Evolutionary conservation across 768 basidiomycete genomes (phyloP), one percentile per base, ranked within the genome.

Genomic region (Leucocoprinus leucothites): DNA sequence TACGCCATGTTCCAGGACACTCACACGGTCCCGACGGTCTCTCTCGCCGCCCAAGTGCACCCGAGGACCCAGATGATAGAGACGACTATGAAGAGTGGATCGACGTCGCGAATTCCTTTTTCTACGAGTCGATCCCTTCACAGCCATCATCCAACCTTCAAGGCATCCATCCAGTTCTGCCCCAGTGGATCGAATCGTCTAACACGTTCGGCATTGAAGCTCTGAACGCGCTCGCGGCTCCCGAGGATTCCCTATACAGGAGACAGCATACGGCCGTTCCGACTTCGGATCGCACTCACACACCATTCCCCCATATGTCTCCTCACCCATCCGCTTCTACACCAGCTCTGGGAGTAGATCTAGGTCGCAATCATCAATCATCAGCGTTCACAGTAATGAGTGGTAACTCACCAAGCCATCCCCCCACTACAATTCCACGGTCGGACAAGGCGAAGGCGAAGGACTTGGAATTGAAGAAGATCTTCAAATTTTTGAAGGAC

Each of bases 401-500:
- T 35, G 7, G 14, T 14, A 35, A 8, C 35, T 14, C 18, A 19
- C 40, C 13, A 19, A 41, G 7, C 5, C 18, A 8, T 14, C 40
- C 9, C 22, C 28, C 6, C n/a, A n/a, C n/a, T n/a, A n/a, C n/a
- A n/a, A n/a, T n/a, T n/a, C n/a, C n/a, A n/a, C n/a, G n/a, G n/a
- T 35, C 42, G 3, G 57, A 51, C 8, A 43, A 55, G 45, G 53
- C 41, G 3, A 45, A 19, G 19, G 21, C 22, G 6, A 21, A 38
- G 34, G 60, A 63, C 19, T 21, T 22, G 19, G 50, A 53, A 26
- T 36, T 63, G 38, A 28, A 25, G 14, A 16, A 50, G 13, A 46
- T 64, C n/a, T 18, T 53, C 42, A 24, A 8, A 7, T 64, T 35
- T 45, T 57, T 64, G 18, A 21, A n/a, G 13, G 41, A 35, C 26